phyloP scores from a whole-genome alignment of 768 basidiomycete species.

The Suillus paluster region DNA sequence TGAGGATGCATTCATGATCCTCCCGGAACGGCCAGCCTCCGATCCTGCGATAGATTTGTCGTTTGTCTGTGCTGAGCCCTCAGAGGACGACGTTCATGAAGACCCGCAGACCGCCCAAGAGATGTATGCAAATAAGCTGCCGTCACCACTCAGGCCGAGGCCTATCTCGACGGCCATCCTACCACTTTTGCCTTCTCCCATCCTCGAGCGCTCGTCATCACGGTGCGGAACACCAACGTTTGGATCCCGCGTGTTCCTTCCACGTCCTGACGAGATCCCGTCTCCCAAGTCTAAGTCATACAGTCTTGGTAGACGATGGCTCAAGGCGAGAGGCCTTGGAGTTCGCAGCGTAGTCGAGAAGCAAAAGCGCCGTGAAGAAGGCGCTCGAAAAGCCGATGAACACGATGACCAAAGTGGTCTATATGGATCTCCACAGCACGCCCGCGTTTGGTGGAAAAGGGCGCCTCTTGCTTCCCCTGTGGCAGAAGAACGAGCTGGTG shows the following conservation, averaged over 20 bases:
- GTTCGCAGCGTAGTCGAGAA: conserved; percentile 30
- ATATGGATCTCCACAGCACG: conserved; percentile 18
- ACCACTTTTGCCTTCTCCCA: conserved; percentile 26
- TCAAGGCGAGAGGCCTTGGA: conserved; percentile 33
- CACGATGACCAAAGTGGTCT: conserved; percentile 2
- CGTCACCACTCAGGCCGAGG: not conserved
- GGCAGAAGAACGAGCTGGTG: conserved; percentile 16
- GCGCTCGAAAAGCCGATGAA: conserved; percentile 12
- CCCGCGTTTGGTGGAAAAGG: conserved; percentile 38
- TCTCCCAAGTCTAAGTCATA: conserved; percentile 17
- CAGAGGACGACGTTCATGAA: not conserved
- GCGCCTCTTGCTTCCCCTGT: conserved; percentile 16
- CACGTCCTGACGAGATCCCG: conserved; percentile 30
- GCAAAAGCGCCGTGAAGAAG: conserved; percentile 16
- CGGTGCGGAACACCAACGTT: conserved; percentile 67
- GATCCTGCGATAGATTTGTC: not conserved
- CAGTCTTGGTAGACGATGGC: conserved; percentile 28
- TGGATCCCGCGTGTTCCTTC: conserved; percentile 49
- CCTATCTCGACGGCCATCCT: conserved; percentile 7
- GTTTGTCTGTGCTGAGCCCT: conserved; percentile 2
- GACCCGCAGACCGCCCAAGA: not conserved
- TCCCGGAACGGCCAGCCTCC: not conserved
- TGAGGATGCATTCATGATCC: conserved; percentile 28
- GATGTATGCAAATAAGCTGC: not conserved
- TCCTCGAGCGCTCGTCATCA: conserved; percentile 50